Conservation (phyloP, 768 basidiomycete genomes). For the Roridomyces roridus region DNA sequence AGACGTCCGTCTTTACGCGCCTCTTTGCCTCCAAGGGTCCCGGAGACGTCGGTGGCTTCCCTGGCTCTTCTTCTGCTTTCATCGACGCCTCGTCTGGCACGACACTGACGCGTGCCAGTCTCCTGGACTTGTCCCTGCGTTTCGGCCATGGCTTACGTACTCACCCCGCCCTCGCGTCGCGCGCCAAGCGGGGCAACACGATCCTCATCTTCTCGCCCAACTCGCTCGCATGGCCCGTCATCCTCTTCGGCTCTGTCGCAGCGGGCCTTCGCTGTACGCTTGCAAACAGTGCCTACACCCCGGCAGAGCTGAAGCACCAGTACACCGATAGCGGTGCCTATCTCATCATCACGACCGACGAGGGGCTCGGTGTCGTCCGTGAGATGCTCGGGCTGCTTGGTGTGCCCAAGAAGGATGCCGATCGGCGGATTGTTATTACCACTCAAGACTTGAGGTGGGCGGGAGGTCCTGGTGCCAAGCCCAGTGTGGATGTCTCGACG, state of each 20-base stretch:
- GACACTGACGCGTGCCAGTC: constrained; percentile 50
- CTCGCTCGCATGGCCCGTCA: constrained; percentile 56
- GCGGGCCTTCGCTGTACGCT: constrained; percentile 58
- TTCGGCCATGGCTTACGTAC: constrained; percentile 53
- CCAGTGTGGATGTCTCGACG: background rate
- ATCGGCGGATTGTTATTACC: constrained; percentile 16
- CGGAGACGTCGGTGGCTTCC: constrained; percentile 40
- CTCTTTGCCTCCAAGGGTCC: constrained; percentile 26
- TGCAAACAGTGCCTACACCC: constrained; percentile 60
- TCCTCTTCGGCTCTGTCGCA: constrained; percentile 50
- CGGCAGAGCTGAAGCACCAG: constrained; percentile 62
- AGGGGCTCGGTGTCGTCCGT: constrained; percentile 27
- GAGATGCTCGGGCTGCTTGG: constrained; percentile 29
- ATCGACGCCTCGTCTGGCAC: constrained; percentile 58
- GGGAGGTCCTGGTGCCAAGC: background rate
- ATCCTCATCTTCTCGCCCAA: constrained; percentile 62
- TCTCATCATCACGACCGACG: constrained; percentile 57
- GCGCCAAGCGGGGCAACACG: constrained; percentile 46
- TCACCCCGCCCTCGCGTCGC: constrained; percentile 28
- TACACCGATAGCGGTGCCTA: constrained; percentile 53
- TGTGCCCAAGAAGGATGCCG: constrained; percentile 10
- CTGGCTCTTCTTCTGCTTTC: constrained; percentile 48
- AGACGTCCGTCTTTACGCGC: constrained; percentile 38
- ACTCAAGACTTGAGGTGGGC: constrained; percentile 15
- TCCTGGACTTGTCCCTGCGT: constrained; percentile 50